Evolutionary conservation across 1,284 basidiomycete species (phyloP).

Genomic region (Psilocybe mexicana): DNA sequence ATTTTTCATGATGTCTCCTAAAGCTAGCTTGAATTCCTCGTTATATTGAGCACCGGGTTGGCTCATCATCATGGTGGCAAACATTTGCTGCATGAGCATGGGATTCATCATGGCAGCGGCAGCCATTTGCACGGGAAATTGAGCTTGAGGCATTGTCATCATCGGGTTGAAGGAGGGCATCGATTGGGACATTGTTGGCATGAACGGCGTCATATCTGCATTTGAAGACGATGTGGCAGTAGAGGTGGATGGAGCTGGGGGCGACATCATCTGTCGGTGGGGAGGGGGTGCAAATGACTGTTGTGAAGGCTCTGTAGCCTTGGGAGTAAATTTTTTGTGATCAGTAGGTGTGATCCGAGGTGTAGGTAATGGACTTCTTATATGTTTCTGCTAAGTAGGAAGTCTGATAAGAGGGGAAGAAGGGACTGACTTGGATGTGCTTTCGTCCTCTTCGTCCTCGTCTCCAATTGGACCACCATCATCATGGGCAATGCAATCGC

Average conservation of each 20-base stretch:
- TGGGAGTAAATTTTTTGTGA: slow-evolving; percentile 5
- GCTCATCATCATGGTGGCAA: slow-evolving; percentile 9
- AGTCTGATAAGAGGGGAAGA: not conserved
- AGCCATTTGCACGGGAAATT: slow-evolving; percentile 14
- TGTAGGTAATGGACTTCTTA: slow-evolving; percentile 57
- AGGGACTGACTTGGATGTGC: slow-evolving; percentile 27
- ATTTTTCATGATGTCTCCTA: slow-evolving; percentile 26
- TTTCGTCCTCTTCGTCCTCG: slow-evolving; percentile 33
- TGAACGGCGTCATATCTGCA: slow-evolving; percentile 1
- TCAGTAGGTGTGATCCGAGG: slow-evolving; percentile 58
- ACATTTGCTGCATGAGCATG: slow-evolving; percentile 15
- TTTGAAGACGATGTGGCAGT: slow-evolving; percentile 1
- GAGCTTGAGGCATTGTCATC: slow-evolving; percentile 5
- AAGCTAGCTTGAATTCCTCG: slow-evolving; percentile 17
- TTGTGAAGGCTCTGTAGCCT: not conserved
- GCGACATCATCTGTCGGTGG: not conserved
- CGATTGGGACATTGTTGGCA: not conserved
- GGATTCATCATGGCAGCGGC: slow-evolving; percentile 14
- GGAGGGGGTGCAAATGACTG: not conserved
- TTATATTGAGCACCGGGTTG: slow-evolving; percentile 3
- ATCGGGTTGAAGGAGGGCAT: not conserved
- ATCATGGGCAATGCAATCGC: slow-evolving; percentile 47
- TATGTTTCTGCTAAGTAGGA: slow-evolving; percentile 22
- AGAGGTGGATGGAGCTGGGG: not conserved
- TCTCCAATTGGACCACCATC: slow-evolving; percentile 43